Percentiles rank a stretch among this genome's conserved stretches.
phyloP scores from a whole-genome alignment of 768 basidiomycete species.

The Phlebiopsis gigantea region DNA sequence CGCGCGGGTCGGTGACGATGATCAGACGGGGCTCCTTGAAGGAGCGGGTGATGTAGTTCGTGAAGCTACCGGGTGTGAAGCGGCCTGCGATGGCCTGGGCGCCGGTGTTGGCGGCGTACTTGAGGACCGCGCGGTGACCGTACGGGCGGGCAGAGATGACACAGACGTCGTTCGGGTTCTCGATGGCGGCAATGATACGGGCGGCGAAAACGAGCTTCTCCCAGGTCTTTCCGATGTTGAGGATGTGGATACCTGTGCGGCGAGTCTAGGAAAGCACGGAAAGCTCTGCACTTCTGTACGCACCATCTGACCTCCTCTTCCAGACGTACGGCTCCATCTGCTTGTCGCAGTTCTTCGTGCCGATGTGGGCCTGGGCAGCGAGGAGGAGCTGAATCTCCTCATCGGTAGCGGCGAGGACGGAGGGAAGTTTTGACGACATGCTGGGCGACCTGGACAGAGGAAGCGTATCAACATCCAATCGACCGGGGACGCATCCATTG shows the following conservation, averaged over 20 bases:
- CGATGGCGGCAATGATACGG: conserved; percentile 93
- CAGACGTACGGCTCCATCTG: conserved; percentile 98
- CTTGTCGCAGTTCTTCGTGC: conserved; percentile 99
- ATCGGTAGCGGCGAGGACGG: conserved; percentile 89
- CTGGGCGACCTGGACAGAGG: conserved; percentile 23
- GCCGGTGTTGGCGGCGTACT: conserved; percentile 96
- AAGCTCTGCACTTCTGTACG: conserved; percentile 22
- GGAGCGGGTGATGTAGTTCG: conserved; percentile 99
- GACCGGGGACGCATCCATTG: conserved; percentile 29
- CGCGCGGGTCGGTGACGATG: conserved; percentile 96
- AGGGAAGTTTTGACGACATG: conserved; percentile 89
- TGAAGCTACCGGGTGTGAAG: conserved; percentile 98
- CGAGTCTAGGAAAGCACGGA: not conserved
- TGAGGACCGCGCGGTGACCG: conserved; percentile 98
- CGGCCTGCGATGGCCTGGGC: conserved; percentile 98
- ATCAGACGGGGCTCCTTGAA: conserved; percentile 99
- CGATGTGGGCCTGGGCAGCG: conserved; percentile 94
- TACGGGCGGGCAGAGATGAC: conserved; percentile 98
- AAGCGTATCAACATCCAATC: conserved; percentile 32
- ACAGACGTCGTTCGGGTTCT: conserved; percentile 97
- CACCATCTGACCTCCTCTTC: conserved; percentile 94
- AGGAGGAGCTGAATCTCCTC: conserved; percentile 96
- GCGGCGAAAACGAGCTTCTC: conserved; percentile 98
- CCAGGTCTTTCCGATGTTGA: conserved; percentile 99
- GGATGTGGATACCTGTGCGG: conserved; percentile 82